These are phyloP conservation scores for Pyrenula aspistea DNA, from an alignment of 495 filamentous ascomycete genomes.

Conservation along the genomic window DNA sequence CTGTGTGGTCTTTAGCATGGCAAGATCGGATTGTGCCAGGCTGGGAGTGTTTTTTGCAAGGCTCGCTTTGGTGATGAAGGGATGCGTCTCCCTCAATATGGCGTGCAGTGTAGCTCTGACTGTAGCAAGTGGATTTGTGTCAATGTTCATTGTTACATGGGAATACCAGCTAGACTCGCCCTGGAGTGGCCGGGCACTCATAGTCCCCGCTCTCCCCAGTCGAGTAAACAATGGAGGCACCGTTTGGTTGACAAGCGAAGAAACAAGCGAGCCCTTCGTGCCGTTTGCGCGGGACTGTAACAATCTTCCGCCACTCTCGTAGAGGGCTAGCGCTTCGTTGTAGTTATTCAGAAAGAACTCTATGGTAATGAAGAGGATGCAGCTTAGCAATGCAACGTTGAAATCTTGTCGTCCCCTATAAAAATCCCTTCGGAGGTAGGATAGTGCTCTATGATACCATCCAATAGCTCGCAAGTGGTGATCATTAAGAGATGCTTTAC, in stretches of 20 bases:
- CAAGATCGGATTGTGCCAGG: not conserved
- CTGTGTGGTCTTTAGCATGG: not conserved
- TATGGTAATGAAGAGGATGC: not conserved
- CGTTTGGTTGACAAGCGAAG: not conserved
- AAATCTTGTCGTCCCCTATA: not conserved
- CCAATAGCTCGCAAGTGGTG: not conserved
- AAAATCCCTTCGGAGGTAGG: not conserved
- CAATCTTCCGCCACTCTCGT: not conserved
- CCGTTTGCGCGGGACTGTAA: not conserved
- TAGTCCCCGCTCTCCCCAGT: not conserved
- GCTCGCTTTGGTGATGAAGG: not conserved
- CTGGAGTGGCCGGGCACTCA: not conserved
- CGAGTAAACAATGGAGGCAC: not conserved
- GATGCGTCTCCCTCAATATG: not conserved
- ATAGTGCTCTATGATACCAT: not conserved
- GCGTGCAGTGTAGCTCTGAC: not conserved
- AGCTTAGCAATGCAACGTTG: not conserved
- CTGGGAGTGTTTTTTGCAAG: not conserved
- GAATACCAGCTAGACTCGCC: too few species aligned
- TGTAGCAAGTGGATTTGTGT: not conserved
- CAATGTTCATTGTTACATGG: too few species aligned
- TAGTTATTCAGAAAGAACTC: not conserved
- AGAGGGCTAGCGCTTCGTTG: not conserved
- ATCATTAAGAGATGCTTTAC: not conserved
- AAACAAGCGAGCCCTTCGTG: not conserved